Percentiles rank a stretch among this genome's conserved stretches.
Evolutionary conservation across 1,284 basidiomycete genomes (phyloP).

Genomic region (Tylopilus sp.): DNA sequence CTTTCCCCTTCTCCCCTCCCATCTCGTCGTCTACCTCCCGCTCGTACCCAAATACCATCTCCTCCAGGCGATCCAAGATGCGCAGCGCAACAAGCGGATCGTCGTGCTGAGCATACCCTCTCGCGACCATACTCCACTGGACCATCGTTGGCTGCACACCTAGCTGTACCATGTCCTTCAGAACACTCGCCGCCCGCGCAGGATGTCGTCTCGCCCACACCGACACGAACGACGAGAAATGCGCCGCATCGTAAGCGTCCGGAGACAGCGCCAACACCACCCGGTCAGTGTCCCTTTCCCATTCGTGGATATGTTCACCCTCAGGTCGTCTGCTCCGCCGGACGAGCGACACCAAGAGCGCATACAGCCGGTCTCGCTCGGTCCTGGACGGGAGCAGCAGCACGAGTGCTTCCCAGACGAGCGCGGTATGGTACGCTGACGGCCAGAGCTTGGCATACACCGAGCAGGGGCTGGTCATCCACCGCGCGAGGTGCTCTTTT

Average conservation of each 20-base stretch:
- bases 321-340: constrained; percentile 7
- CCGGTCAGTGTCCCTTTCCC: not conserved
- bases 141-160: constrained; percentile 27
- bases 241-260: constrained; percentile 22
- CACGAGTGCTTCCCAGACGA: constrained; percentile 38
- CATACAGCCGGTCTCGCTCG: constrained; percentile 30
- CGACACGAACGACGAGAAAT: constrained; percentile 31
- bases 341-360: constrained; percentile 22
- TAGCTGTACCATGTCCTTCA: constrained; percentile 36
- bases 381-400: constrained; percentile 9
- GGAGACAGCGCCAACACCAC: constrained; percentile 20
- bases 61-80: constrained; percentile 25
- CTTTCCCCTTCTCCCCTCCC: too few species aligned
- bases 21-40: not conserved
- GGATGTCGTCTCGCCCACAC: constrained; percentile 18
- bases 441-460: constrained; percentile 34
- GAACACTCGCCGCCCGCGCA: constrained; percentile 19
- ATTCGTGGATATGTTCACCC: not conserved
- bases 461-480: constrained; percentile 1
- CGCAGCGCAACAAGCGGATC: constrained; percentile 19
- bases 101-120: constrained; percentile 19
- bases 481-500: constrained; percentile 1
- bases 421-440: constrained; percentile 31
- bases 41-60: not conserved
- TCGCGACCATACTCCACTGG: constrained; percentile 27